Base-by-base conservation (phyloP, 2,329 filamentous ascomycete genomes). In the Aspergillus ochraceus region DNA sequence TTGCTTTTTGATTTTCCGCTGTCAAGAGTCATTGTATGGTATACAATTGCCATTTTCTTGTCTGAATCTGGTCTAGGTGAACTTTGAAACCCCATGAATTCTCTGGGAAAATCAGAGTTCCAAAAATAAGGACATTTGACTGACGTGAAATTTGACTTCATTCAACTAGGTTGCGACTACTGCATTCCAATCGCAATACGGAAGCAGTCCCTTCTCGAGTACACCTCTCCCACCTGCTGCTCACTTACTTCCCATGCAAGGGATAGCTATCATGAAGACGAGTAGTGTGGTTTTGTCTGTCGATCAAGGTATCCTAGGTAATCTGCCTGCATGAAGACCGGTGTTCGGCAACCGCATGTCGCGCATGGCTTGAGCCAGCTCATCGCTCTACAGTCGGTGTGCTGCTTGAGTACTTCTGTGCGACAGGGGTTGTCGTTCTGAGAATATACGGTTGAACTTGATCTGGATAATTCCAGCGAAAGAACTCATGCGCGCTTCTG, bases 391-490 rank as follows among this genome's bases (percentile, higher is more conserved):
- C 30, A 45, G 36, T 32, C 36, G 26, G 56, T n/a, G 26, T 49
- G 42, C 9, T 26, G 20, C 22, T 14, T 42, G 12, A 29, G 42
- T 14, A 46, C 11, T 29, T 57, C 19, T 56, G 54, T 54, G 60
- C 60, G 54, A 29, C 52, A 52, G 49, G 60, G 54, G 57, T 61
- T 60, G 68, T 66, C 68, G 74, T 76, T 76, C 75, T 77, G 75
- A 77, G 75, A 77, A 70, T 66, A 77, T 75, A 77, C 75, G 75
- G 75, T 77, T 76, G 69, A 75, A 77, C 74, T 77, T 77, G 74
- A 76, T 76, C 73, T 77, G 74, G 74, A 73, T 74, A 76, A 77
- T 74, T 74, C 75, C 75, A 77, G 75, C 75, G 75, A 76, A 77
- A 77, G 75, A 67, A 77, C 74, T 76, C 71, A 76, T 77, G 74